phyloP scores from a whole-genome alignment of 2,329 filamentous ascomycete genomes.

The Fusarium oligoseptatum region DNA sequence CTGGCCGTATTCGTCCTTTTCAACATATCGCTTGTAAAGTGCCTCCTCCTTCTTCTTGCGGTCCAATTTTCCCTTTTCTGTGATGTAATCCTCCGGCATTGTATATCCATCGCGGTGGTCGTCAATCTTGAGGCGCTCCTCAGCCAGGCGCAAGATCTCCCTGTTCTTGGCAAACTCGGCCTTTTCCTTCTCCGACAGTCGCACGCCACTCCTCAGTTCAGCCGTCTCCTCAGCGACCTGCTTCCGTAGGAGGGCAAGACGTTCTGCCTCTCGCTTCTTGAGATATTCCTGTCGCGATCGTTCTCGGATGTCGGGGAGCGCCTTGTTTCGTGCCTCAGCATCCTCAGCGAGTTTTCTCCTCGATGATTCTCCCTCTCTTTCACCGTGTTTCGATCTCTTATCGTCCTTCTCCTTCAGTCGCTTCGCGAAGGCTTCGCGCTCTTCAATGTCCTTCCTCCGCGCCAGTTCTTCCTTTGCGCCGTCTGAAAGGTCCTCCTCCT shows the following conservation, averaged over 20 bases:
- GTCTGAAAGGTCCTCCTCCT: constrained; percentile 68
- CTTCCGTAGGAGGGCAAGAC: constrained; percentile 85
- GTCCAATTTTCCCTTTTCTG: constrained; percentile 91
- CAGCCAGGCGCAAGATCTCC: constrained; percentile 83
- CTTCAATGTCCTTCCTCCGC: constrained; percentile 75
- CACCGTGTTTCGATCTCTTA: constrained; percentile 76
- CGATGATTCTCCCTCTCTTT: constrained; percentile 69
- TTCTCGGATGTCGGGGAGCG: constrained; percentile 84
- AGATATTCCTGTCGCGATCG: constrained; percentile 93
- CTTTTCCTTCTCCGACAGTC: constrained; percentile 82
- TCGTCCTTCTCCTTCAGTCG: constrained; percentile 80
- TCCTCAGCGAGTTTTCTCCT: constrained; percentile 66
- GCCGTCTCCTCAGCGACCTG: constrained; percentile 91
- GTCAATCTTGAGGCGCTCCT: constrained; percentile 88
- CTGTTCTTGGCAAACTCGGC: constrained; percentile 91
- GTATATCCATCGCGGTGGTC: constrained; percentile 93
- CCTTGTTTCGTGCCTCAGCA: constrained; percentile 74
- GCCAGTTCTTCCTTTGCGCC: constrained; percentile 69
- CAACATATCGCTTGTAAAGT: constrained; percentile 90
- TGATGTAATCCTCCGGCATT: constrained; percentile 95
- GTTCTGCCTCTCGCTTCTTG: constrained; percentile 90
- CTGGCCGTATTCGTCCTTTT: constrained; percentile 86
- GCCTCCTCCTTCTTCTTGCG: constrained; percentile 89
- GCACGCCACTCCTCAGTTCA: constrained; percentile 81
- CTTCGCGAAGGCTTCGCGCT: constrained; percentile 85